These are phyloP conservation scores for Dryas alaskensis DNA, from an alignment of 306 rosid species.

Conservation along the genomic window DNA sequence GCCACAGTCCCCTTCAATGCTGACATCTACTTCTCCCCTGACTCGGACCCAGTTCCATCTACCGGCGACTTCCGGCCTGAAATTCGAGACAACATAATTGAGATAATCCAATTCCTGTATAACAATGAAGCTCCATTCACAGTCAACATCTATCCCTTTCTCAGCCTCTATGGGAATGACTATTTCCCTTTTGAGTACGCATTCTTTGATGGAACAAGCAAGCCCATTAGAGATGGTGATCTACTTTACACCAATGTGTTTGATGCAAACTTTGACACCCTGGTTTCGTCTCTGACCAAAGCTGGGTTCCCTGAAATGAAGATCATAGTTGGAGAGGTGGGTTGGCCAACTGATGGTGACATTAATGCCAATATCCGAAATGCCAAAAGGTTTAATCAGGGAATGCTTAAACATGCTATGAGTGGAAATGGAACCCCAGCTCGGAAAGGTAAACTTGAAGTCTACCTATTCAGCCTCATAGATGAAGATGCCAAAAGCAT, in stretches of 20 bases:
- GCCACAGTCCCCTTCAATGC: slow-evolving; percentile 95
- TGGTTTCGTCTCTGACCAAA: slow-evolving; percentile 53
- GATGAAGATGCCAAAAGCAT: slow-evolving; percentile 71
- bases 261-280: slow-evolving; percentile 80
- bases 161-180: slow-evolving; percentile 64
- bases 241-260: slow-evolving; percentile 69
- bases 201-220: slow-evolving; percentile 67
- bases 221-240: slow-evolving; percentile 60
- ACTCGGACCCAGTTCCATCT: slow-evolving; percentile 74
- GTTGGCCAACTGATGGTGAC: slow-evolving; percentile 93
- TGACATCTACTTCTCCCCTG: slow-evolving; percentile 80
- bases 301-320: slow-evolving; percentile 70
- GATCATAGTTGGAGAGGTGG: slow-evolving; percentile 74
- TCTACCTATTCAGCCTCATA: slow-evolving; percentile 65
- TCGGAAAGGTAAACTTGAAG: slow-evolving; percentile 48
- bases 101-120: slow-evolving; percentile 59
- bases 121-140: slow-evolving; percentile 69
- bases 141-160: slow-evolving; percentile 83
- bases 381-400: slow-evolving; percentile 73
- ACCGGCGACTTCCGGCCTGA: slow-evolving; percentile 88
- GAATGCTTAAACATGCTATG: slow-evolving; percentile 53
- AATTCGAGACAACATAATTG: slow-evolving; percentile 48
- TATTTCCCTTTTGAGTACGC: slow-evolving; percentile 87
- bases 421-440: slow-evolving; percentile 77
- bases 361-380: slow-evolving; percentile 49